Evolutionary conservation across 495 filamentous ascomycete genomes (phyloP).

Genomic region (Neurospora tetraspora): DNA sequence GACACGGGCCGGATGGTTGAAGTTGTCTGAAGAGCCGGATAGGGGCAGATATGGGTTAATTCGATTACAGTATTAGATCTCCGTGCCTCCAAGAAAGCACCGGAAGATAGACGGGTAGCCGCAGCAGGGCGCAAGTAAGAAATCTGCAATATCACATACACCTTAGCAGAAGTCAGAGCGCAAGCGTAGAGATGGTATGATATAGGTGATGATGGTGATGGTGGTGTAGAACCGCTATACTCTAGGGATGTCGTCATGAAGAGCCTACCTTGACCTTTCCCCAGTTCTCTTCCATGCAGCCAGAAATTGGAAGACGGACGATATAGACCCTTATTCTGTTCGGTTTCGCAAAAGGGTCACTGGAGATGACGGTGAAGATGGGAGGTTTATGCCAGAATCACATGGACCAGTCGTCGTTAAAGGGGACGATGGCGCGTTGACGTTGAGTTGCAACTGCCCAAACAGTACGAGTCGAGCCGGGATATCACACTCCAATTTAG

Average conservation of each 20-base stretch:
- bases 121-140: not conserved
- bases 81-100: not conserved
- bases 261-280: not conserved
- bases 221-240: not conserved
- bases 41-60: not conserved
- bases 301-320: not conserved
- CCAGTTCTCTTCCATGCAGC: not conserved
- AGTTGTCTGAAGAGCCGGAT: not conserved
- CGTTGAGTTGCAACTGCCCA: not conserved
- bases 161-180: not conserved
- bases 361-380: not conserved
- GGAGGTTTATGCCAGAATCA: conserved; percentile 7
- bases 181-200: not conserved
- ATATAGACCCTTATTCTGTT: not conserved
- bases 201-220: too few species aligned
- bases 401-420: not conserved
- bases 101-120: not conserved
- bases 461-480: not conserved
- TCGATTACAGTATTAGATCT: not conserved
- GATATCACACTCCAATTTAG: not conserved
- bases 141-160: not conserved
- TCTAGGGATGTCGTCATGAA: not conserved
- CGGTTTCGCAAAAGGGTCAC: not conserved
- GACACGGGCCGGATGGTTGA: not conserved
- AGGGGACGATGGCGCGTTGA: not conserved